Conservation (phyloP, 1,139 yeast genomes). For the Hemisphaericaspora xylofermentans region DNA sequence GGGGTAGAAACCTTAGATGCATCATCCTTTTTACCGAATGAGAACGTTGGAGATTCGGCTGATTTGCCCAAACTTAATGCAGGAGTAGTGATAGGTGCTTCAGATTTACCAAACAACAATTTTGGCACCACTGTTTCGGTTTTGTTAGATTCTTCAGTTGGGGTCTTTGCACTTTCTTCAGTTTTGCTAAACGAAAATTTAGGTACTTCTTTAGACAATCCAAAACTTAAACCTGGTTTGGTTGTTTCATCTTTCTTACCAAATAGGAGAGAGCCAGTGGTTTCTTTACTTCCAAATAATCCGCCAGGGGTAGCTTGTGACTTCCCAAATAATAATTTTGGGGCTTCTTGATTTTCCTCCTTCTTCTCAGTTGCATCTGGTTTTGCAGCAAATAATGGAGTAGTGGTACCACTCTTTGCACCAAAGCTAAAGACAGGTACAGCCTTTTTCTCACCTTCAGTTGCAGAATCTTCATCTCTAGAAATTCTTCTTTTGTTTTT, state of each 20-base stretch:
- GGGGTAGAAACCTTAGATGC: conserved; percentile 8
- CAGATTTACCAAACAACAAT: conserved; percentile 12
- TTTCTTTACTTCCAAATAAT: neutral
- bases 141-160: neutral
- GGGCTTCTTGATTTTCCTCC: conserved; percentile 1
- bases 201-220: conserved; percentile 6
- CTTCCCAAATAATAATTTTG: conserved; percentile 6
- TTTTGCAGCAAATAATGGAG: neutral
- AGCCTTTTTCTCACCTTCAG: neutral
- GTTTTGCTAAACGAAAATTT: conserved; percentile 10
- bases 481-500: conserved; percentile 7
- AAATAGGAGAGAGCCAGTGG: conserved; percentile 16
- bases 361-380: neutral
- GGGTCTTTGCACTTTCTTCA: neutral
- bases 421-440: neutral
- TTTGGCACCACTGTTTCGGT: conserved; percentile 6
- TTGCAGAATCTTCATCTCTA: conserved; percentile 7
- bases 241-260: conserved; percentile 11
- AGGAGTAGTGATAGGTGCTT: conserved; percentile 1
- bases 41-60: conserved; percentile 10
- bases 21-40: conserved; percentile 14
- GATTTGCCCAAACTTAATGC: too few relatives aligned
- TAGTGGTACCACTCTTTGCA: neutral
- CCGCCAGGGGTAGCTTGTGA: neutral
- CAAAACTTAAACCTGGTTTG: conserved; percentile 11